These are phyloP conservation scores for Stevia rebaudiana DNA, from an alignment of 140 eudicot species.

Conservation along the genomic window DNA sequence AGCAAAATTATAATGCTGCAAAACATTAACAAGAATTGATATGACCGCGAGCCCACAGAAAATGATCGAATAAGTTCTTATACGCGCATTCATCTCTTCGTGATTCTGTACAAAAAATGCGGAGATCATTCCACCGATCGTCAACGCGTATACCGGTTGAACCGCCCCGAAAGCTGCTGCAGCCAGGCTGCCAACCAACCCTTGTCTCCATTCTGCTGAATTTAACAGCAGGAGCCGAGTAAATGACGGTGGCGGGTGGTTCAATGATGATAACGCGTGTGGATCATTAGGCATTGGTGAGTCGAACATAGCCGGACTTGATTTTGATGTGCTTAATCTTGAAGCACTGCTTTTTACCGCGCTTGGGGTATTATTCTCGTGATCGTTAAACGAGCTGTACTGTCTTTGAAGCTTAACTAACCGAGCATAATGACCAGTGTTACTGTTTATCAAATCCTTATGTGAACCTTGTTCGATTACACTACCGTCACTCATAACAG, in stretches of 20 bases:
- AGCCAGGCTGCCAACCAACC: slow-evolving; percentile 62
- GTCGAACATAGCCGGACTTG: slow-evolving; percentile 39
- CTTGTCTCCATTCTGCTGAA: slow-evolving; percentile 82
- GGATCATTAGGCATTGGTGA: slow-evolving; percentile 41
- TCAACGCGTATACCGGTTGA: slow-evolving; percentile 79
- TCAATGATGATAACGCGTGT: slow-evolving; percentile 13
- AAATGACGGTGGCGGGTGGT: slow-evolving; percentile 58
- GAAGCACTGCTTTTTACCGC: slow-evolving; percentile 41
- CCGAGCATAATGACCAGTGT: slow-evolving; percentile 65
- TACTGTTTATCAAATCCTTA: slow-evolving; percentile 40
- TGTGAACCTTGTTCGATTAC: slow-evolving; percentile 76
- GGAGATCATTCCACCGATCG: slow-evolving; percentile 91
- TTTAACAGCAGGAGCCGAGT: slow-evolving; percentile 53
- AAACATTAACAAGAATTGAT: slow-evolving; percentile 53
- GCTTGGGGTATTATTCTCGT: slow-evolving; percentile 33
- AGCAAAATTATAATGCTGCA: slow-evolving; percentile 80
- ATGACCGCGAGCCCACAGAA: slow-evolving; percentile 59
- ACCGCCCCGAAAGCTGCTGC: slow-evolving; percentile 69
- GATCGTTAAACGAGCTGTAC: slow-evolving; percentile 47
- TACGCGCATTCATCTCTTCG: slow-evolving; percentile 59
- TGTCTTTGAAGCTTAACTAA: slow-evolving; percentile 76
- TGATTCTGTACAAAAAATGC: slow-evolving; percentile 62
- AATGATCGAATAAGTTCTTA: slow-evolving; percentile 48
- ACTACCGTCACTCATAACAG: slow-evolving; percentile 60
- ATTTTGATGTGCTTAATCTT: slow-evolving; percentile 64